Conservation (phyloP, 1,284 basidiomycete species). For the Caloboletus firmus region DNA sequence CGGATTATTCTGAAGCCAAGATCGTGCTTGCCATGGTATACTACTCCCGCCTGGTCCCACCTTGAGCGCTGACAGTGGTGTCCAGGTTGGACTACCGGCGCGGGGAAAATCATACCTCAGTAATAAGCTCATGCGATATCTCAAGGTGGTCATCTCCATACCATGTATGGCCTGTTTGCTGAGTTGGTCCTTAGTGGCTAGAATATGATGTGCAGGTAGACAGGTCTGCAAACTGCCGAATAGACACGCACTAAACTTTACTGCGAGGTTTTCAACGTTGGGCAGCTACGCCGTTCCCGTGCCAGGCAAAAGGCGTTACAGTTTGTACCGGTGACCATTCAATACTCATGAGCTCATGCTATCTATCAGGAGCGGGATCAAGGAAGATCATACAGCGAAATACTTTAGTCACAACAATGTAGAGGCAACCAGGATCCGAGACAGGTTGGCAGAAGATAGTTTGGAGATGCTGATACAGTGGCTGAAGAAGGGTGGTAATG, state of each 20-base stretch:
- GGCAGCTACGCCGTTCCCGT: conserved; percentile 88
- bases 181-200: conserved; percentile 71
- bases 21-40: conserved; percentile 96
- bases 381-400: conserved; percentile 87
- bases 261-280: conserved; percentile 94
- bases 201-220: conserved; percentile 94
- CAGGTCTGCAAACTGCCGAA: background rate
- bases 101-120: conserved; percentile 84
- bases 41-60: background rate
- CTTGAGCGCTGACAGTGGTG: background rate
- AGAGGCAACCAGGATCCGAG: conserved; percentile 76
- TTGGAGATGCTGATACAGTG: conserved; percentile 94
- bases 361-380: conserved; percentile 63
- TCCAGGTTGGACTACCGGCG: conserved; percentile 76
- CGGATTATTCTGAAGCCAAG: conserved; percentile 97
- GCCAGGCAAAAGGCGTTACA: conserved; percentile 76
- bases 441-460: conserved; percentile 88
- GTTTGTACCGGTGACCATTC: conserved; percentile 42
- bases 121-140: conserved; percentile 82
- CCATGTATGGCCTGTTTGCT: conserved; percentile 7
- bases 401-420: conserved; percentile 92
- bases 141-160: conserved; percentile 51
- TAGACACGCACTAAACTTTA: conserved; percentile 5
- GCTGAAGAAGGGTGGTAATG: conserved; percentile 95
- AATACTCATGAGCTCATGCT: conserved; percentile 4